A percentile compares a stretch with the other conserved stretches of the same genome.
phyloP scores from a whole-genome alignment of 345 rosid species.

The Citrus australasica region DNA sequence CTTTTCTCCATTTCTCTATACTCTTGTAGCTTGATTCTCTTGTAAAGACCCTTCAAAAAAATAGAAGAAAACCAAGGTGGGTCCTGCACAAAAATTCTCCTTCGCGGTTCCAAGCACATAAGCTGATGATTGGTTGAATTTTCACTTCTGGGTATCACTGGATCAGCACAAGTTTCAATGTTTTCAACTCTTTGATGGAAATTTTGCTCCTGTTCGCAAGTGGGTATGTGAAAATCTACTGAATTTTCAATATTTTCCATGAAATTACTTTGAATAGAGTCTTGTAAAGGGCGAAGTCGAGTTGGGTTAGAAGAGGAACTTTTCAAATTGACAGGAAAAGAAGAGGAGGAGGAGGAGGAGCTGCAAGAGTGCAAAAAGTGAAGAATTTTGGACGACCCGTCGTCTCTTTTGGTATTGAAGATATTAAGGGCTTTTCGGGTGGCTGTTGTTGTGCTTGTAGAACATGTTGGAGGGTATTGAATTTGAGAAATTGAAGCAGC shows the following conservation, averaged over 20 bases:
- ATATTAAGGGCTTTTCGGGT: not conserved
- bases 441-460: slow-evolving; percentile 16
- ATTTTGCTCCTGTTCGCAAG: slow-evolving; percentile 15
- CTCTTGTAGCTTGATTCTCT: slow-evolving; percentile 35
- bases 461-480: slow-evolving; percentile 29
- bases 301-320: slow-evolving; percentile 23
- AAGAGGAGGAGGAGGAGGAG: slow-evolving; percentile 26
- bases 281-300: slow-evolving; percentile 28
- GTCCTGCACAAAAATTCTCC: slow-evolving; percentile 56
- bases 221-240: slow-evolving; percentile 23
- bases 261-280: slow-evolving; percentile 32
- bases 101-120: slow-evolving; percentile 19
- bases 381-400: slow-evolving; percentile 41
- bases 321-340: slow-evolving; percentile 37
- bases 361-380: slow-evolving; percentile 18
- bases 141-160: slow-evolving; percentile 22
- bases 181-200: slow-evolving; percentile 29
- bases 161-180: slow-evolving; percentile 25
- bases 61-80: slow-evolving; percentile 86
- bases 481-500: slow-evolving; percentile 36
- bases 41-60: slow-evolving; percentile 54
- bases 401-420: slow-evolving; percentile 7
- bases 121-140: slow-evolving; percentile 10
- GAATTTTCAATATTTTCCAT: slow-evolving; percentile 42
- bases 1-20: slow-evolving; percentile 49